Conservation (phyloP, 2,329 filamentous ascomycete species). For the Seiridium unicorne region DNA sequence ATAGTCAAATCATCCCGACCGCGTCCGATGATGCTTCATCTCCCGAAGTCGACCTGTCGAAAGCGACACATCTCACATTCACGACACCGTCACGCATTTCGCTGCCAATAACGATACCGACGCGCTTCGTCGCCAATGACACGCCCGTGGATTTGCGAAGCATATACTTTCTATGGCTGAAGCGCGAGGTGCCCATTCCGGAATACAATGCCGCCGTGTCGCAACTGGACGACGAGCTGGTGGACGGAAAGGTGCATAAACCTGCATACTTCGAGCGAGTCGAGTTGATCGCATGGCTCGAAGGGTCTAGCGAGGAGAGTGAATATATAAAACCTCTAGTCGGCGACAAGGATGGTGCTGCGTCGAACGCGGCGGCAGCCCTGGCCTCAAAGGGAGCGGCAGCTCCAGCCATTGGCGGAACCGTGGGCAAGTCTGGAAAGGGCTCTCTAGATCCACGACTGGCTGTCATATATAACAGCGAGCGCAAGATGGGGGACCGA, state of each 20-base stretch:
- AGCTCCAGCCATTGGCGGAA: slow-evolving; percentile 39
- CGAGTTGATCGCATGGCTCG: slow-evolving; percentile 90
- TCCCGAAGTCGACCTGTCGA: slow-evolving; percentile 63
- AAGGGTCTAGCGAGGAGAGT: slow-evolving; percentile 84
- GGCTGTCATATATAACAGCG: slow-evolving; percentile 85
- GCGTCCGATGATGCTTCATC: slow-evolving; percentile 65
- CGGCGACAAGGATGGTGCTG: slow-evolving; percentile 56
- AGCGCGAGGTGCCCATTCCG: slow-evolving; percentile 84
- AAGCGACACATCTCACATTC: slow-evolving; percentile 80
- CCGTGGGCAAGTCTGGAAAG: slow-evolving; percentile 55
- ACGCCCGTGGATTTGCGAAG: slow-evolving; percentile 82
- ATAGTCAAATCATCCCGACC: slow-evolving; percentile 69
- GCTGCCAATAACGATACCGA: slow-evolving; percentile 69
- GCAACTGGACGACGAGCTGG: slow-evolving; percentile 76
- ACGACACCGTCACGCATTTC: slow-evolving; percentile 56
- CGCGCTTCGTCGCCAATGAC: slow-evolving; percentile 81
- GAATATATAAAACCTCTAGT: slow-evolving; percentile 88
- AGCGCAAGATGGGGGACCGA: slow-evolving; percentile 88
- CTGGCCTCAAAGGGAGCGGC: slow-evolving; percentile 36
- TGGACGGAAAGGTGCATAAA: slow-evolving; percentile 72
- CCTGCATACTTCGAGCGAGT: slow-evolving; percentile 88
- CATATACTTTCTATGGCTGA: slow-evolving; percentile 95
- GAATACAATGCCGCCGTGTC: slow-evolving; percentile 87
- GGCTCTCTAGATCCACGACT: slow-evolving; percentile 75
- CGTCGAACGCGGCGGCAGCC: slow-evolving; percentile 37